Evolutionary conservation across 306 rosid species (phyloP).

Genomic region (Cicer bijugum): DNA sequence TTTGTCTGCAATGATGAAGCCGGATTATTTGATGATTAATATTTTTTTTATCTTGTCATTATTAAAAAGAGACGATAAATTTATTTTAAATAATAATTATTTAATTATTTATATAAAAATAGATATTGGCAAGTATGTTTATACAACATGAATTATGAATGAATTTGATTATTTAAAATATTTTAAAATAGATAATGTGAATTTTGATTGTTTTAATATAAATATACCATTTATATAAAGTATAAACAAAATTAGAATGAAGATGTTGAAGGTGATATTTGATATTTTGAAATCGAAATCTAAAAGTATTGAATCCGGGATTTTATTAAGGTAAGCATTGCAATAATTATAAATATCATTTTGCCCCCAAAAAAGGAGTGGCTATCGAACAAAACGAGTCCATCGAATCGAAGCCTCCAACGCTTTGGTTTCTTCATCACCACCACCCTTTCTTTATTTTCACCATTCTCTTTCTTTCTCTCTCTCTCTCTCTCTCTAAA

Average conservation of each 20-base stretch:
- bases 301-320: not conserved
- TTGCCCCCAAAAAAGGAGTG: constrained; percentile 52
- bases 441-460: not conserved
- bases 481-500: constrained; percentile 26
- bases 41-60: too few species aligned
- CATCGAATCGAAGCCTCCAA: constrained; percentile 42
- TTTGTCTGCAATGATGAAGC: too few species aligned
- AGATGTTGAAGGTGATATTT: not conserved
- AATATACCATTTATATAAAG: too few species aligned
- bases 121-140: too few species aligned
- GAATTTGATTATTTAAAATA: too few species aligned
- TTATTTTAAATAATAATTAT: too few species aligned
- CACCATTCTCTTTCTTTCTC: not conserved
- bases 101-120: too few species aligned
- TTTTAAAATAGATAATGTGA: too few species aligned
- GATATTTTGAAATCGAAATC: constrained; percentile 1
- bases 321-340: not conserved
- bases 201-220: too few species aligned
- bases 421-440: constrained; percentile 61
- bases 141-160: too few species aligned
- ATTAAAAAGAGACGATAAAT: too few species aligned
- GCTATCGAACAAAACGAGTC: constrained; percentile 50
- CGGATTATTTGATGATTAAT: too few species aligned
- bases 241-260: not conserved
- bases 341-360: constrained; percentile 26